A percentile compares a stretch with the other conserved stretches of the same genome.
Evolutionary conservation across 306 rosid genomes (phyloP).

Genomic region (Citrullus amarus): DNA sequence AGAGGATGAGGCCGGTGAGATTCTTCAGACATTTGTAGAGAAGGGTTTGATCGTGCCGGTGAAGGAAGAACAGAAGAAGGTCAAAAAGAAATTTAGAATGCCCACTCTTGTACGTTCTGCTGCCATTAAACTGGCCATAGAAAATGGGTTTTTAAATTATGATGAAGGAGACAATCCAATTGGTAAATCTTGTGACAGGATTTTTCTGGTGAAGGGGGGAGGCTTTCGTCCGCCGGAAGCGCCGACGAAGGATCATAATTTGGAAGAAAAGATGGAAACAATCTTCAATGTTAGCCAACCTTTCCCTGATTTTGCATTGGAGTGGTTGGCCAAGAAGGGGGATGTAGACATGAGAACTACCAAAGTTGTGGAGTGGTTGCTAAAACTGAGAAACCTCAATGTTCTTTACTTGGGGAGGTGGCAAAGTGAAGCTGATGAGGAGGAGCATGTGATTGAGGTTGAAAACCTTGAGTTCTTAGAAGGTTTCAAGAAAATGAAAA

Average conservation of each 20-base stretch:
- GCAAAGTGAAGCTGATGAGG: conserved; percentile 6
- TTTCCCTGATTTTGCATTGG: conserved; percentile 13
- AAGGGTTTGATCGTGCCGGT: conserved; percentile 17
- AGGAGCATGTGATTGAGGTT: conserved; percentile 8
- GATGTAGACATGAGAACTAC: neutral
- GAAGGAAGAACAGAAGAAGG: neutral
- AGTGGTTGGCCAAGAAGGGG: neutral
- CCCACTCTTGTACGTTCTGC: conserved; percentile 17
- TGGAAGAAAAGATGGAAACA: neutral
- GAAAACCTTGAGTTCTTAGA: conserved; percentile 2
- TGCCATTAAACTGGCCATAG: conserved; percentile 10
- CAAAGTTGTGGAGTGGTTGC: conserved; percentile 12
- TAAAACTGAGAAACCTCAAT: conserved; percentile 7
- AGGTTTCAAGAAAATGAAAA: conserved; percentile 1
- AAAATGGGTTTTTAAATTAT: neutral
- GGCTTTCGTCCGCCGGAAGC: neutral
- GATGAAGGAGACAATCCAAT: neutral
- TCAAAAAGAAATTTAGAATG: conserved; percentile 1
- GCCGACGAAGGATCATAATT: neutral
- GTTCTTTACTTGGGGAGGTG: conserved; percentile 25
- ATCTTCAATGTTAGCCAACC: conserved; percentile 17
- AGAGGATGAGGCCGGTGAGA: neutral
- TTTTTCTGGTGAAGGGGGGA: neutral
- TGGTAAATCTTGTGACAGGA: neutral
- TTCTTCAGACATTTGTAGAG: neutral